Evolutionary conservation across 805 yeast species (phyloP).

Genomic region (Myxozyma vanderwaltii): DNA sequence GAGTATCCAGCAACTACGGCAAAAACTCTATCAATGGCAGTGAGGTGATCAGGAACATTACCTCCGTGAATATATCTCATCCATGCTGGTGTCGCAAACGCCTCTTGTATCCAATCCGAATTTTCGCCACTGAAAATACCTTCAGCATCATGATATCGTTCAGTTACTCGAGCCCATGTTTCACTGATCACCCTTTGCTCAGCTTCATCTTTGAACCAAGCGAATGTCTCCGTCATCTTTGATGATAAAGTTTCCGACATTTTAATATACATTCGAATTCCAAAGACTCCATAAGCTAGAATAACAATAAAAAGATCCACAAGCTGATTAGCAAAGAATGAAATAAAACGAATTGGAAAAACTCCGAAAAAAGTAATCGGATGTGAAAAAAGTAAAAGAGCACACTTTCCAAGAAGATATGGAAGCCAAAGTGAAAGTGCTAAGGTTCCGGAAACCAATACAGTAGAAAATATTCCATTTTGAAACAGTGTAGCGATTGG

Average conservation of each 20-base stretch:
- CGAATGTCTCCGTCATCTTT: background rate
- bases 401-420: slow-evolving; percentile 35
- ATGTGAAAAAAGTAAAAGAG: slow-evolving; percentile 17
- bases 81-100: slow-evolving; percentile 18
- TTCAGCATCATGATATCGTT: slow-evolving; percentile 2
- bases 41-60: slow-evolving; percentile 11
- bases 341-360: slow-evolving; percentile 13
- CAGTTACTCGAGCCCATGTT: slow-evolving; percentile 10
- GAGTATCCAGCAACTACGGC: slow-evolving; percentile 28
- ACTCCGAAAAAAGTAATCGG: slow-evolving; percentile 22
- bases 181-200: slow-evolving; percentile 11
- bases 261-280: background rate
- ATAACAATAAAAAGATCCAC: slow-evolving; percentile 23
- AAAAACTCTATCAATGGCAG: slow-evolving; percentile 23
- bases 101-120: background rate
- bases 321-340: slow-evolving; percentile 19
- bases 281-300: slow-evolving; percentile 2
- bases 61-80: slow-evolving; percentile 22
- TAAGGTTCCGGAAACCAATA: slow-evolving; percentile 28
- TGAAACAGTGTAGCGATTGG: slow-evolving; percentile 35
- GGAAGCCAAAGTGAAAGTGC: slow-evolving; percentile 37
- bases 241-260: background rate
- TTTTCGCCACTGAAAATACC: slow-evolving; percentile 4
- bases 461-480: slow-evolving; percentile 30
- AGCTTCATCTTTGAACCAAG: slow-evolving; percentile 7